Percentiles rank a stretch among this genome's conserved stretches.
These are phyloP conservation scores for Plicaturopsis crispa DNA, from an alignment of 768 basidiomycete species.

Conservation along the genomic window DNA sequence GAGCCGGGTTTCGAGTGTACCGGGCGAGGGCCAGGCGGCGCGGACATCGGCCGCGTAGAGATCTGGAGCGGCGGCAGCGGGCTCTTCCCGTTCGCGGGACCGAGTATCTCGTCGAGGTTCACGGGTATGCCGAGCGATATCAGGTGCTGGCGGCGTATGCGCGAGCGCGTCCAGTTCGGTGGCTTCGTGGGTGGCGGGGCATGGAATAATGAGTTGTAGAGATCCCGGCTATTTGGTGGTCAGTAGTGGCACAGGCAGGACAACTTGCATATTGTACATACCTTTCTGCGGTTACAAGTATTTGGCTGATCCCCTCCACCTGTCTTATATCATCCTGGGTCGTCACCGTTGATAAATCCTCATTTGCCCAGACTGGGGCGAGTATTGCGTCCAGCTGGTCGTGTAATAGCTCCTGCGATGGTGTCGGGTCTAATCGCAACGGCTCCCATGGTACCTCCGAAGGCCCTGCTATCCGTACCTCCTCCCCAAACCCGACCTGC, in stretches of 20 bases:
- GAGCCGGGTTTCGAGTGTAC: slow-evolving; percentile 23
- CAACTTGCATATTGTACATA: slow-evolving; percentile 21
- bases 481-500: slow-evolving; percentile 26
- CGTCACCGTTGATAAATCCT: slow-evolving; percentile 43
- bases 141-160: slow-evolving; percentile 84
- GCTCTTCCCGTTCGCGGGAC: slow-evolving; percentile 53
- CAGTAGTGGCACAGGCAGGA: not conserved
- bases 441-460: slow-evolving; percentile 49
- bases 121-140: slow-evolving; percentile 91
- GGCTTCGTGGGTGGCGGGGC: slow-evolving; percentile 71
- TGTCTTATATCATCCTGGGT: slow-evolving; percentile 72
- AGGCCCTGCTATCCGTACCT: slow-evolving; percentile 32
- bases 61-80: slow-evolving; percentile 77
- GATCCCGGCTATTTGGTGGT: slow-evolving; percentile 62
- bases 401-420: slow-evolving; percentile 47
- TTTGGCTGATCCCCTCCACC: slow-evolving; percentile 73
- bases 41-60: slow-evolving; percentile 73
- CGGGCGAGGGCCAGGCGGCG: slow-evolving; percentile 57
- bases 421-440: slow-evolving; percentile 57
- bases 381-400: slow-evolving; percentile 61
- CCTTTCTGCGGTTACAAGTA: slow-evolving; percentile 74
- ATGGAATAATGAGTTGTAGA: slow-evolving; percentile 67
- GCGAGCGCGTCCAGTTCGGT: slow-evolving; percentile 92
- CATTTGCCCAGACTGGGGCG: slow-evolving; percentile 52
- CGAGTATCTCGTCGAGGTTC: slow-evolving; percentile 85